Percentiles rank a stretch among this genome's conserved stretches.
phyloP scores from a whole-genome alignment of 140 eudicot species.

The Flaveria floridana region DNA sequence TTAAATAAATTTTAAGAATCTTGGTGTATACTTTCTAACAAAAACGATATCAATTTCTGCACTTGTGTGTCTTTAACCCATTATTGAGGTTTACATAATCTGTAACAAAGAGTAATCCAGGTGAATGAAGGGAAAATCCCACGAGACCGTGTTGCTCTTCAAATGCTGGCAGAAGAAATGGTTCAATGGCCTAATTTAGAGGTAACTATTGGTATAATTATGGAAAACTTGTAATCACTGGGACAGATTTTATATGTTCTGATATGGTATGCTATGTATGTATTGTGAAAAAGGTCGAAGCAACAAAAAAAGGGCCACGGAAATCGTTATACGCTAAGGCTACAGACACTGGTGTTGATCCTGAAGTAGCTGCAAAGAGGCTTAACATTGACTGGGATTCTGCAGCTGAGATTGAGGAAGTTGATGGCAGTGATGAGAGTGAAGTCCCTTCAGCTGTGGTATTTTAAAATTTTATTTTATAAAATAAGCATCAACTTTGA shows the following conservation, averaged over 20 bases:
- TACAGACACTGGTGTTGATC: slow-evolving; percentile 88
- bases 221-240: background rate
- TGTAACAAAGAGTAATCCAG: slow-evolving; percentile 35
- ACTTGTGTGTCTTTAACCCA: background rate
- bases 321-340: slow-evolving; percentile 80
- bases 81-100: background rate
- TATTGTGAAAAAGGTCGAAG: slow-evolving; percentile 62
- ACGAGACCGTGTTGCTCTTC: slow-evolving; percentile 60
- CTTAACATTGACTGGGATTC: slow-evolving; percentile 94
- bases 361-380: slow-evolving; percentile 81
- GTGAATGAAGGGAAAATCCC: slow-evolving; percentile 87
- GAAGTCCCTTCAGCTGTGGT: slow-evolving; percentile 85
- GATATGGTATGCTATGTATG: slow-evolving; percentile 9
- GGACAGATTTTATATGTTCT: background rate
- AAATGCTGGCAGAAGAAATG: slow-evolving; percentile 88
- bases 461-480: background rate
- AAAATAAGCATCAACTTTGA: background rate
- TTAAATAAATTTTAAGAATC: background rate
- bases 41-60: background rate
- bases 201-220: slow-evolving; percentile 38
- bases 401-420: slow-evolving; percentile 87
- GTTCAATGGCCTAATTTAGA: slow-evolving; percentile 92
- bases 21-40: slow-evolving; percentile 3
- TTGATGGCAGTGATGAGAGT: slow-evolving; percentile 44
- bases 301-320: slow-evolving; percentile 46